Percentiles rank a stretch among this genome's conserved stretches.
Conservation (phyloP, 805 yeast species). For the Yarrowia bubula region DNA sequence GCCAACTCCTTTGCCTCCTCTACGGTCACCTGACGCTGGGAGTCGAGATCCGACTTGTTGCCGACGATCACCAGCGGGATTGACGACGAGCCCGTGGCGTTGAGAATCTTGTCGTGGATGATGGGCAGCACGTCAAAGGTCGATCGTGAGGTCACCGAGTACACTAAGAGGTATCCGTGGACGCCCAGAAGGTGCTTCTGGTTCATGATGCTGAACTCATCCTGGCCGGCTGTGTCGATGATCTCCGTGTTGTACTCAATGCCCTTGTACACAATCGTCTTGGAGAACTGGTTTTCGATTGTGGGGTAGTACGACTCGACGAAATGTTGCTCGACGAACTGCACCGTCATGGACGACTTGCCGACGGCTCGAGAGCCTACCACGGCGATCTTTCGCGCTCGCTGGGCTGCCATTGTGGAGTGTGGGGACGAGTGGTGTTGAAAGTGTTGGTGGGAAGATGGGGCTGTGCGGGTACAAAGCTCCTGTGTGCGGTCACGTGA, state of each 20-base stretch:
- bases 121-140: constrained; percentile 74
- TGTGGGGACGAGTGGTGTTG: not conserved
- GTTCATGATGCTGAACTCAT: constrained; percentile 77
- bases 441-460: not conserved
- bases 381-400: constrained; percentile 71
- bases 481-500: not conserved
- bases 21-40: constrained; percentile 56
- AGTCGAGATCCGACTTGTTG: constrained; percentile 67
- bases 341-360: constrained; percentile 78
- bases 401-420: constrained; percentile 27
- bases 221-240: constrained; percentile 91
- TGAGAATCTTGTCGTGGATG: constrained; percentile 80
- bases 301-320: constrained; percentile 90
- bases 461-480: not conserved
- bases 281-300: constrained; percentile 79
- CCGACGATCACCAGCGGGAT: constrained; percentile 82
- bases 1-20: constrained; percentile 65
- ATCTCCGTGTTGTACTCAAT: constrained; percentile 80
- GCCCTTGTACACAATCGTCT: constrained; percentile 63
- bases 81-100: constrained; percentile 54
- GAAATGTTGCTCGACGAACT: constrained; percentile 84
- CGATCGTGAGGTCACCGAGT: constrained; percentile 73
- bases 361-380: constrained; percentile 89
- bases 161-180: constrained; percentile 79
- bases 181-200: constrained; percentile 76